Percentiles rank a stretch among this genome's conserved stretches.
Evolutionary conservation across 306 rosid genomes (phyloP).

Genomic region (Lagenaria siceraria): DNA sequence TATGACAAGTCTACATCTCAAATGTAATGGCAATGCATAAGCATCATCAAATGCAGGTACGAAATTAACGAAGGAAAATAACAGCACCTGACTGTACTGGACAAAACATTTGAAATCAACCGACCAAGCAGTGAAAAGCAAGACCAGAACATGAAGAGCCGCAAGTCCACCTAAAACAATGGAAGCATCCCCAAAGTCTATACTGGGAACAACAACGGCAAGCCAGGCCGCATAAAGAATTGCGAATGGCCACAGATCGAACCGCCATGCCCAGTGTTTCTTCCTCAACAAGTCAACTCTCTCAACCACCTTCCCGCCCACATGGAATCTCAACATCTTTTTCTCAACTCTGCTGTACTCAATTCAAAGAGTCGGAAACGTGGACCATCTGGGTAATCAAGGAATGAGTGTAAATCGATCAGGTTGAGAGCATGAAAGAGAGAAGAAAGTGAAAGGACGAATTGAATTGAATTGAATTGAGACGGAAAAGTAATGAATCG

Average conservation of each 20-base stretch:
- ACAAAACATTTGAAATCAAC: conserved; percentile 84
- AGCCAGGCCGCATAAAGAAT: conserved; percentile 45
- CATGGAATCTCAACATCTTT: conserved; percentile 63
- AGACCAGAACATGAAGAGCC: conserved; percentile 60
- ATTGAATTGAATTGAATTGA: background rate
- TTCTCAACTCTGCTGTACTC: background rate
- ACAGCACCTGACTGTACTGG: conserved; percentile 52
- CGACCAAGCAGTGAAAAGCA: conserved; percentile 89
- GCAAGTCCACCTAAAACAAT: conserved; percentile 58
- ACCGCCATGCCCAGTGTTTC: conserved; percentile 59
- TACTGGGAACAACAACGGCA: conserved; percentile 42
- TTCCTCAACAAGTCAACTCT: conserved; percentile 65
- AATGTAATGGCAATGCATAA: background rate
- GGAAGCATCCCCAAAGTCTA: conserved; percentile 59
- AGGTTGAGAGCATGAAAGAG: background rate
- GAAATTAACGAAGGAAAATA: background rate
- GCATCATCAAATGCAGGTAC: background rate
- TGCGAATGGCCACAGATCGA: conserved; percentile 71
- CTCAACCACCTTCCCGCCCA: conserved; percentile 90
- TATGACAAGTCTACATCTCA: background rate
- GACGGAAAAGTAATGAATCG: background rate
- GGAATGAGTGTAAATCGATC: background rate
- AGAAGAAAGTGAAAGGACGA: background rate
- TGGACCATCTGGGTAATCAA: background rate
- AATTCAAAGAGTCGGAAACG: background rate